Evolutionary conservation across 2,329 filamentous ascomycete species (phyloP), one percentile per base, ranked within the genome.

Genomic region (Chaetomium strumarium): DNA sequence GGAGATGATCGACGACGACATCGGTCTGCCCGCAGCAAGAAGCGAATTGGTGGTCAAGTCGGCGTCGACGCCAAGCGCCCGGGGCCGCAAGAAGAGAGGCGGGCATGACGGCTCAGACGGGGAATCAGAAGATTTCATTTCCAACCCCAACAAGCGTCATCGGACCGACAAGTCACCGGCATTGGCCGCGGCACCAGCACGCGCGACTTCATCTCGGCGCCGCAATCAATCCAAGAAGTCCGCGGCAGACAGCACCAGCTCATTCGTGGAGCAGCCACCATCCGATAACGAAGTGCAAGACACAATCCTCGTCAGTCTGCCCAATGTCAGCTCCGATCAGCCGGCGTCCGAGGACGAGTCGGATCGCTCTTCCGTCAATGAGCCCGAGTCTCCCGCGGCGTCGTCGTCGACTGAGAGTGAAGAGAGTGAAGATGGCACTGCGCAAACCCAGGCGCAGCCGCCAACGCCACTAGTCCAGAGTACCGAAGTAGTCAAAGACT

Each of bases 291-390:
- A 79, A 40, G 75, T 80, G 29, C 74, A 78, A 62, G 78, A 81
- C 61, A 80, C 77, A 13, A 81, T 81, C 55, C 75, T 81, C 60
- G 78, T 81, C 45, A 75, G 77, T 43, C 73, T 75, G 38, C 68
- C 68, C 31, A 68, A 37, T n/a, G 5, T 67, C 17, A 67, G 66
- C 44, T 53, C 55, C 2, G 51, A 65, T 31, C 67, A 65, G 14
- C 64, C 63, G 34, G 34, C 13, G 14, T 65, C 66, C 8, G 67
- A 68, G 13, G 64, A 59, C 5, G 61, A 61, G 7, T 63, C 62
- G 13, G 58, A 58, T 47, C 59, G 14, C n/a, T 63, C 56, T 49
- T 59, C 60, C 1, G 38, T 51, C 20, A 43, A 24, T 1, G 52
- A 60, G 12, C 46, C 58, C 9, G 53, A 56, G 40, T 56, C 60